Evolutionary conservation across 331 rosid genomes (phyloP), one percentile per base, ranked within the genome.

Genomic region (Malus hybrid): DNA sequence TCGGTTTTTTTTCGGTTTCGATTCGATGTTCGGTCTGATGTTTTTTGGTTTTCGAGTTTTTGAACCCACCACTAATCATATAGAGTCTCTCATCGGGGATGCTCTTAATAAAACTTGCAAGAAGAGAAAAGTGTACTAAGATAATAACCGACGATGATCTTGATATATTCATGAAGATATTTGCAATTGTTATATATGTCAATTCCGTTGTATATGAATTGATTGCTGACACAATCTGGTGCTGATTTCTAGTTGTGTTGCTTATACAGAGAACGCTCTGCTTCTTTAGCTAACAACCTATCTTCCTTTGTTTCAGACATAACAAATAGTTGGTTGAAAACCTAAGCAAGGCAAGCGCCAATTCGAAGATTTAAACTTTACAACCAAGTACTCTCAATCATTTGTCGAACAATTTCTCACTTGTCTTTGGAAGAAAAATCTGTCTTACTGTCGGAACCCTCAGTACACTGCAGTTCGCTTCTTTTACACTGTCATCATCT

Each of bases 391-490:
- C 73, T 85, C 92, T 62, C 92, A 93, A 55, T 80, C 99, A 76
- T 73, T 75, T 83, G 84, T 89, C 83, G 91, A 92, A 78, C 99
- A 95, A 85, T 95, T 95, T 63, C 84, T 90, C 71, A 88, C 99
- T 74, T 95, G 99, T 84, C 92, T 95, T 14, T 92, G 99, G 99
- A 95, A 95, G 93, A 97, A 92, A 83, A 90, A 92, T 82, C 85
- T 92, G 76, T 95, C 96, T 69, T 95, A 95, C 81, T 95, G 99
- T 97, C 89, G 99, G 72, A 89, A 90, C 65, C 99, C 99, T 7
- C 99, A 95, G 77, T 95, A 95, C 73, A 90, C 97, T 39, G 99
- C 97, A 69, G 97, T 95, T 78, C 96, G 97, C 79, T 95, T 90
- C 90, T 87, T 95, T 75, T 95, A 95, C 84, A 95, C 99, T 24